Base-by-base conservation (phyloP, 225 moss, liverwort and hornwort species). In the Anthoceros angustus region DNA sequence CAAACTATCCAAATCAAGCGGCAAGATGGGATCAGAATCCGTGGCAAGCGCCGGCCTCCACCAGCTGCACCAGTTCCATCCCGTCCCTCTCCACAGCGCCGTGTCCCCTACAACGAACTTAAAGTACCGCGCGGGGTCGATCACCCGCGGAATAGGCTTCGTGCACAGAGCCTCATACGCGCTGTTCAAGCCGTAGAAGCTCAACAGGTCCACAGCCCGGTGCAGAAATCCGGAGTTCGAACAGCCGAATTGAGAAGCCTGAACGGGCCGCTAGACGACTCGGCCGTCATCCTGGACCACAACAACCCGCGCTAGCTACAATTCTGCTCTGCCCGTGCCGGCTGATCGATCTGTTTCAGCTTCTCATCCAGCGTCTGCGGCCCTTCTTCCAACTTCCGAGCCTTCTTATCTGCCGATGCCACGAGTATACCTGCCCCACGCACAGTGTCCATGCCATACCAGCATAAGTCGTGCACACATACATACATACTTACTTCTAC, bases 121-220 rank as follows among this genome's bases (percentile, higher is more conserved):
- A 39, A 90, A 75, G 66, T 84, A 86, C 32, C 74, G 71, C 1
- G 93, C 81, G 63, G 90, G 87, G 49, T 90, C 79, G 67, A 94
- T 78, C 39, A 82, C 80, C 63, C 72, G 73, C 41, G 86, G 84
- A 67, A 90, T 72, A 40, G 93, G 80, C 67, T 84, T 90, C 73
- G 81, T 90, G 77, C 93, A 94, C 66, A 84, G 83, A 48, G 84
- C 77, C 42, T 82, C 86, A 39, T 82, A 87, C 41, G 85, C 73
- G 64, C 90, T 85, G 72, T 85, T 82, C 65, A 94, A 78, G 43
- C 87, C 86, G 71, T 90, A 94, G 65, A 87, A 83, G 15, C 82
- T 84, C 68, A 94, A 73, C 68, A 94, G 93, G 77, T 94, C 93
- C 68, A 90, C 79, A 61, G 93, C 87, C 93, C 93, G 9, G 90